Base-by-base conservation (phyloP, 139 green algal species). In the Pseudopediastrum boryanum region DNA sequence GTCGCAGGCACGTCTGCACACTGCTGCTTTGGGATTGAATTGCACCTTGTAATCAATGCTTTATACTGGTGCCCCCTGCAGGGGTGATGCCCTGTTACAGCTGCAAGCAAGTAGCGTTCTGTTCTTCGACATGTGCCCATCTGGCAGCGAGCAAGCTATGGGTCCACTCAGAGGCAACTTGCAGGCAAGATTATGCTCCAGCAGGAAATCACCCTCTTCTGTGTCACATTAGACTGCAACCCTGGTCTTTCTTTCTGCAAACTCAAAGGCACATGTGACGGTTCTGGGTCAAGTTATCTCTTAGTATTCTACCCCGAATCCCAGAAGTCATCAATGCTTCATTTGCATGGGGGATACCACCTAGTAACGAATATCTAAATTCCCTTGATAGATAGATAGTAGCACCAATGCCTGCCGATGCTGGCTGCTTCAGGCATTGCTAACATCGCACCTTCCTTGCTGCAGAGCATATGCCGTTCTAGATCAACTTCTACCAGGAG, bases 31-130 rank as follows among this genome's bases (percentile, higher is more conserved):
- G 42, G 29, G 8, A 25, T 77, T 4, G 36, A 52, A 12, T 23
- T 43, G 19, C 33, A 52, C 46, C 38, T 51, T 3, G 35, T 54
- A 4, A 6, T 38, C 59, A 44, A 35, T 61, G 46, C 48, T 23
- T 67, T 29, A n/a, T 19, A 10, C 33, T 29, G 42, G 12, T 65
- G 29, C n/a, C 51, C 46, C 12, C 25, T 77, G 58, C 76, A 88
- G 75, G 51, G 21, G 38, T 61, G 9, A 19, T 82, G 0, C 21
- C 7, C 0, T 91, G 87, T 51, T 7, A 64, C 6, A 27, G 23
- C 4, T 91, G 87, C 65, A 39, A 56, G 9, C 82, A 87, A 25
- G 87, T 82, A 9, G 58, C 54, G 5, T 92, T 92, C 50, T 92
- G 87, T 72, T 89, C 80, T 41, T 6, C 71, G 3, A 23, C 23